Evolutionary conservation across 371 early-diverging fungal species (phyloP), one percentile per base, ranked within the genome.

Genomic region (Mortierella sp.): DNA sequence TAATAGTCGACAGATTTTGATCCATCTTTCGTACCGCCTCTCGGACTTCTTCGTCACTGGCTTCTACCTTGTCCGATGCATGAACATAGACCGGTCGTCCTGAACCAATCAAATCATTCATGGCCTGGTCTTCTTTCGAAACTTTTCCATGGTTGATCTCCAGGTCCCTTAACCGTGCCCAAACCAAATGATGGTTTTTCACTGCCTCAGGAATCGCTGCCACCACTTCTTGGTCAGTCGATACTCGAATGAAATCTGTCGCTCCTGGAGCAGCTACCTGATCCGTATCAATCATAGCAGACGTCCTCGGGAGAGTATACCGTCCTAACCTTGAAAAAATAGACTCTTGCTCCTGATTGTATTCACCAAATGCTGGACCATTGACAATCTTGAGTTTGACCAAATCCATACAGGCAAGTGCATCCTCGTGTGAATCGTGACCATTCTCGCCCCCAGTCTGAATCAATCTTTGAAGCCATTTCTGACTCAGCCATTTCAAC

Each of bases 391-490:
- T 92, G 46, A 88, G 69, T 67, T 87, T 84, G 46, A 90, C 86
- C 12, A 95, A 67, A 61, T 94, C 94, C 65, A 95, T 64, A 6
- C 89, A 86, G 11, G 94, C 87, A 37, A 67, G 66, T 9, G 95
- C 93, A 82, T 95, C 96, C 76, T 94, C 93, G 11, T 79, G 76
- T 9, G 91, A 88, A 76, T 94, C 92, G 79, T 95, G 96, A 19
- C 93, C 93, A 6, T 60, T 29, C 4, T 62, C 69, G 2, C 63
- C 66, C 2, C 68, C 76, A 14, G 50, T 30, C 70, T 94, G 95
- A 72, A 94, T 94, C 9, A 55, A 55, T 37, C 88, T 76, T 2
- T 84, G 74, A n/a, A 95, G 75, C 55, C 88, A 82, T 48, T 73
- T 83, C 4, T 85, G 73, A 0, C 91, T 66, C 21, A 95, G 82